Base-by-base conservation (phyloP, 2,329 filamentous ascomycete genomes). In the Claviceps sp. region DNA sequence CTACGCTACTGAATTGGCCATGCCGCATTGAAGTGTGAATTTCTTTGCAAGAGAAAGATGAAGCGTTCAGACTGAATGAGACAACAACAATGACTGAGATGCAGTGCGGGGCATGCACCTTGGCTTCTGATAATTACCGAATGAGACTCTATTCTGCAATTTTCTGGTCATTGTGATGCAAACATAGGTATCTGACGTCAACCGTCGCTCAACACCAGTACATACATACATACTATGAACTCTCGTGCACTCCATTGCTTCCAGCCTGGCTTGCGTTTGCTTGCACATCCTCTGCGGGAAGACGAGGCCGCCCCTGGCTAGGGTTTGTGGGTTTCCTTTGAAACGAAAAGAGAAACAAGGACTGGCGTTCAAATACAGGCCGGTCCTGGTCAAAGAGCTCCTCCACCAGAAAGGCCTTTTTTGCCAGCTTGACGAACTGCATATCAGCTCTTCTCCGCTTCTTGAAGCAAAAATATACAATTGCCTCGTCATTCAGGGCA, bases 381-480 rank as follows among this genome's bases (percentile, higher is more conserved):
- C 75, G 69, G 56, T 83, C 79, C 54, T 82, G 76, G 59, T 86
- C 83, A 45, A 71, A 69, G 40, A 86, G 65, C 60, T 85, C 81
- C 38, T 75, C 73, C 18, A 87, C 75, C 14, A 69, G 60, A 61
- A 89, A 89, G 38, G 72, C 67, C 68, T 84, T 88, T 62, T 73
- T 81, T 16, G 83, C 82, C 63, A 77, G 77, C 65, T 84, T 86
- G 63, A 89, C 75, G 62, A 88, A 88, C 54, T 85, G 79, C 71
- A 84, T 75, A 63, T 89, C 85, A 43, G 85, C 93, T 55, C 88
- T 78, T 63, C 93, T 81, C 59, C 93, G 77, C 71, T 88, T 91
- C 75, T 95, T 97, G 75, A 94, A 96, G 72, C 91, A 95, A 70
- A 98, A 97, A 67, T 81, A 84, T 47, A 85, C 66, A 9, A 76